phyloP scores from a whole-genome alignment of 176 grass and related monocot species.

The Avena atlantica region DNA sequence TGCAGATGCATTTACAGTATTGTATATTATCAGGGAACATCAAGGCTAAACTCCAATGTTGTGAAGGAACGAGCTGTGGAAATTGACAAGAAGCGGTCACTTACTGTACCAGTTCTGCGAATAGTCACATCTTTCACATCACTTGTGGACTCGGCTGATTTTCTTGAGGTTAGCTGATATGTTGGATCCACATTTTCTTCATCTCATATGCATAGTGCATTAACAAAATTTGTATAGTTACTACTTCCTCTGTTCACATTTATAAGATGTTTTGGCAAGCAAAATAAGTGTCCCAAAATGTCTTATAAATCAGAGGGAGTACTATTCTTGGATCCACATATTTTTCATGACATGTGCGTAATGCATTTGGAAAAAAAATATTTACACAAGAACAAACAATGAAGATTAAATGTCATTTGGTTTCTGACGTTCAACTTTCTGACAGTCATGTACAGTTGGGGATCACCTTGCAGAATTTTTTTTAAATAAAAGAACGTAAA shows the following conservation, averaged over 20 bases:
- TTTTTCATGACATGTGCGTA: constrained; percentile 31
- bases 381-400: constrained; percentile 3
- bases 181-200: constrained; percentile 36
- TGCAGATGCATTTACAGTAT: constrained; percentile 36
- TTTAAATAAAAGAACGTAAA: background rate
- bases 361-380: constrained; percentile 1
- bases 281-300: too few relatives aligned
- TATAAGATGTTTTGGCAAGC: too few relatives aligned
- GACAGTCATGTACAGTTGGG: background rate
- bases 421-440: background rate
- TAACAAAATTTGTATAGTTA: constrained; percentile 9
- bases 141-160: constrained; percentile 83
- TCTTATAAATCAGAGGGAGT: background rate
- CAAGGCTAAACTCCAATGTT: constrained; percentile 48
- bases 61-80: constrained; percentile 66
- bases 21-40: constrained; percentile 56
- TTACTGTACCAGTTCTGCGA: constrained; percentile 80
- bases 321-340: constrained; percentile 22
- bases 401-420: background rate
- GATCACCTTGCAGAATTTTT: background rate
- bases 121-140: constrained; percentile 85
- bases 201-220: constrained; percentile 19
- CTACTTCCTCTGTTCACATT: background rate
- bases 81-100: constrained; percentile 68
- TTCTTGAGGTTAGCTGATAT: constrained; percentile 71